phyloP scores from a whole-genome alignment of 2,329 filamentous ascomycete genomes.

The Corinectria fuckeliana region DNA sequence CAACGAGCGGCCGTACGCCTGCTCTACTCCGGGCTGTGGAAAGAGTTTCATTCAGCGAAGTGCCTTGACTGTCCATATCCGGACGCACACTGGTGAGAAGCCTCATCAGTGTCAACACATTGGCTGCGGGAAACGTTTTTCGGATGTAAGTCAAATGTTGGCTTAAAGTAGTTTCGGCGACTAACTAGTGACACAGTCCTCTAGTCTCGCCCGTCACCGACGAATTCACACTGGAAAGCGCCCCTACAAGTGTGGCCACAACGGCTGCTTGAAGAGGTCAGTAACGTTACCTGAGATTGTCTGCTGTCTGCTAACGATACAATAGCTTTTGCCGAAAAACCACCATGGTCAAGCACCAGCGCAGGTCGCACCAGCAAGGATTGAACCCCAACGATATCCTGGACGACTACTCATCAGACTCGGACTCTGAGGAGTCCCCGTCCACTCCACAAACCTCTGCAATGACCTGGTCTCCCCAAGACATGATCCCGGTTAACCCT shows the following conservation, averaged over 20 bases:
- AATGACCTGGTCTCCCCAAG: slow-evolving; percentile 58
- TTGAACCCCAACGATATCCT: slow-evolving; percentile 60
- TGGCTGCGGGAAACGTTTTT: slow-evolving; percentile 72
- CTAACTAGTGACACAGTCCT: slow-evolving; percentile 55
- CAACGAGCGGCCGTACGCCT: slow-evolving; percentile 72
- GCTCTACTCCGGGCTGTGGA: slow-evolving; percentile 64
- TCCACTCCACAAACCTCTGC: slow-evolving; percentile 62
- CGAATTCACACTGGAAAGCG: slow-evolving; percentile 71
- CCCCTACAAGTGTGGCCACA: slow-evolving; percentile 68
- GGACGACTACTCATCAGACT: slow-evolving; percentile 62
- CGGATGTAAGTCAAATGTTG: slow-evolving; percentile 60
- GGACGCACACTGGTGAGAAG: slow-evolving; percentile 75
- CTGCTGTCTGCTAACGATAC: slow-evolving; percentile 26
- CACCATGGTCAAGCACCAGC: slow-evolving; percentile 73
- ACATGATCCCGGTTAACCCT: slow-evolving; percentile 49
- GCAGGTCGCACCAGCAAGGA: slow-evolving; percentile 66
- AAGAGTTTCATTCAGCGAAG: slow-evolving; percentile 77
- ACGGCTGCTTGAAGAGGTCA: slow-evolving; percentile 68
- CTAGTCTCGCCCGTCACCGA: slow-evolving; percentile 68
- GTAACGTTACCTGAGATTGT: slow-evolving; percentile 9
- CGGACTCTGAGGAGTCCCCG: slow-evolving; percentile 64
- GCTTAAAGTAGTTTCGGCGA: not conserved
- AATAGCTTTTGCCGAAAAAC: slow-evolving; percentile 74
- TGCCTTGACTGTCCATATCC: slow-evolving; percentile 72
- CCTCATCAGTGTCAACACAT: slow-evolving; percentile 71